Base-by-base conservation (phyloP, 2,329 filamentous ascomycete species). In the Pyrenochaeta sp. region DNA sequence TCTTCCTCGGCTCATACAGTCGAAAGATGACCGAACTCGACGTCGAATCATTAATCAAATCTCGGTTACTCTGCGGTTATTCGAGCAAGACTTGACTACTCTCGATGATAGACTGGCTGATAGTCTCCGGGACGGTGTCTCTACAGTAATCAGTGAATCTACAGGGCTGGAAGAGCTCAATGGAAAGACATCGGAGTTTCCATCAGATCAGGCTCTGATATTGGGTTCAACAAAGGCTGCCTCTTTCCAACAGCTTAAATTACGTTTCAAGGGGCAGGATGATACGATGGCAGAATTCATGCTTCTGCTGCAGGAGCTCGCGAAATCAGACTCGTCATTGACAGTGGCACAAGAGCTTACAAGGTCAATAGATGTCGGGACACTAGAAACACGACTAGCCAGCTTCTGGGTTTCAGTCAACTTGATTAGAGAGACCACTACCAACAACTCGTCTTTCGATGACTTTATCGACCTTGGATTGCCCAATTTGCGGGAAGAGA, bases 321-420 rank as follows among this genome's bases (percentile, higher is more conserved):
- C 80, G 48, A 63, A 69, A n/a, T 81, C 80, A 0, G 76, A 80
- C 39, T 69, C 72, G 0, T 70, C 80, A 12, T 53, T 75, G 25
- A 83, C 78, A 12, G 82, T 96, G 47, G 87, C 88, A 4, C 82
- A 82, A 19, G 86, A 87, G 24, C 85, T 96, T 77, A 79, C 93
- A 27, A 85, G 87, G 45, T 85, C 85, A 54, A 78, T 90, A 4
- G 85, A 86, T 51, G 82, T 86, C 30, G 84, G 85, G 2, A 80
- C 83, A 3, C 85, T 86, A 0, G 81, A 86, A 19, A 81, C 82
- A 36, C 86, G 88, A 62, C 77, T 94, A 27, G 87, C 92, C 12
- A 87, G 89, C 2, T 91, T 92, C 67, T 97, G 93, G 93, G 81
- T 97, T 2, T 86, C 90, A 0, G 86, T 93, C 55, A 87, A 91